Percentiles rank a stretch among this genome's conserved stretches.
These are phyloP conservation scores for Ramularia endophylla DNA, from an alignment of 2,329 filamentous ascomycete genomes.

Conservation along the genomic window DNA sequence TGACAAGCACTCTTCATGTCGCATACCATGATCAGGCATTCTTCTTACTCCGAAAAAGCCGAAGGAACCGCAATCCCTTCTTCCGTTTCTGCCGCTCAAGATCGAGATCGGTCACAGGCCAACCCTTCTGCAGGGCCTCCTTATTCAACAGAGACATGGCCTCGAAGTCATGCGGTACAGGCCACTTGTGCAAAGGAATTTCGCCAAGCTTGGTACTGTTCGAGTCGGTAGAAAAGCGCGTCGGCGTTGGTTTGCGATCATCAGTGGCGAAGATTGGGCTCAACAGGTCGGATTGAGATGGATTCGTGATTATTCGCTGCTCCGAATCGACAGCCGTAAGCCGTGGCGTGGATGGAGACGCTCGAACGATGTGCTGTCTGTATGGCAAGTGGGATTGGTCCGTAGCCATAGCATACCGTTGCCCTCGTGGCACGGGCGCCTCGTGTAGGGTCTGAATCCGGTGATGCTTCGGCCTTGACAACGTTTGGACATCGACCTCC, in stretches of 20 bases:
- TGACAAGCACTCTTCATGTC: not conserved
- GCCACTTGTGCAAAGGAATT: constrained; percentile 42
- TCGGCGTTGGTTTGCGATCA: constrained; percentile 18
- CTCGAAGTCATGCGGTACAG: constrained; percentile 37
- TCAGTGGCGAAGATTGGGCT: not conserved
- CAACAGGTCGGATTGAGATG: not conserved
- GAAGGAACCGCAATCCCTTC: constrained; percentile 15
- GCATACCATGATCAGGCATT: not conserved
- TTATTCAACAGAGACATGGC: constrained; percentile 37
- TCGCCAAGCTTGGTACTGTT: constrained; percentile 45
- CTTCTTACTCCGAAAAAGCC: constrained; percentile 16
- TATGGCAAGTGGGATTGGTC: too few species aligned
- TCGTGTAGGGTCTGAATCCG: too few species aligned
- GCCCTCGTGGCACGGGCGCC: too few species aligned
- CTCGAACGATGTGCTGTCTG: too few species aligned
- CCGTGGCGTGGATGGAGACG: constrained; percentile 12
- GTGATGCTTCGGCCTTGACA: too few species aligned
- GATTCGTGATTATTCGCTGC: not conserved
- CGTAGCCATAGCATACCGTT: too few species aligned
- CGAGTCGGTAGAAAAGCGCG: constrained; percentile 39
- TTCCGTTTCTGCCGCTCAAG: constrained; percentile 9
- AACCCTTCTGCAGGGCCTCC: constrained; percentile 31
- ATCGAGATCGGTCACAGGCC: constrained; percentile 16
- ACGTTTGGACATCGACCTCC: too few species aligned
- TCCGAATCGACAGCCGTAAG: too few species aligned